Percentiles rank a stretch among this genome's conserved stretches.
These are phyloP conservation scores for Populus hybrid DNA, from an alignment of 441 rosid species.

Conservation along the genomic window DNA sequence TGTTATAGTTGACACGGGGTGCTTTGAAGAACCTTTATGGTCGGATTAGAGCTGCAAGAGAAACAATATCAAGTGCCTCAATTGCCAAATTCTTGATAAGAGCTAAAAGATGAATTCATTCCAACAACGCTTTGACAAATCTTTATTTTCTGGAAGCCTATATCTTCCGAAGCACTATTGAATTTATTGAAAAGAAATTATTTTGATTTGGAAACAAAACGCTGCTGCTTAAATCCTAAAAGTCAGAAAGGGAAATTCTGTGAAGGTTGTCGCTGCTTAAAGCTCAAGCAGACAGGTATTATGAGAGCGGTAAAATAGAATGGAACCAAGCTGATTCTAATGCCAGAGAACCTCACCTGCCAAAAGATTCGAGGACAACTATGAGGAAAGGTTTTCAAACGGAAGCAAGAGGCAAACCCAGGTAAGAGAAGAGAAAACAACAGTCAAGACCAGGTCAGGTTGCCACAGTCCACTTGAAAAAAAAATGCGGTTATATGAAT, in stretches of 20 bases:
- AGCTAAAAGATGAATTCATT: background rate
- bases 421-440: background rate
- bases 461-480: too few relatives aligned
- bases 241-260: background rate
- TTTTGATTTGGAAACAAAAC: background rate
- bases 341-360: background rate
- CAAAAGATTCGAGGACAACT: background rate
- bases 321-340: background rate
- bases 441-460: too few relatives aligned
- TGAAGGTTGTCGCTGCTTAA: background rate
- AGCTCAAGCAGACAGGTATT: background rate
- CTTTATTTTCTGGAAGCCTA: background rate
- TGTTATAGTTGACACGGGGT: background rate
- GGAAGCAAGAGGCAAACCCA: background rate
- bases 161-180: background rate
- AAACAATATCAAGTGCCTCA: background rate
- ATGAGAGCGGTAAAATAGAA: background rate
- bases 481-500: too few relatives aligned
- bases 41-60: background rate
- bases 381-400: too few relatives aligned
- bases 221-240: background rate
- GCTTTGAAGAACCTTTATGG: background rate
- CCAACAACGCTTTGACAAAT: background rate
- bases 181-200: background rate
- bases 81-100: background rate